These are phyloP conservation scores for Fomitiporia mediterranea DNA, from an alignment of 1,284 basidiomycete species.

Conservation along the genomic window DNA sequence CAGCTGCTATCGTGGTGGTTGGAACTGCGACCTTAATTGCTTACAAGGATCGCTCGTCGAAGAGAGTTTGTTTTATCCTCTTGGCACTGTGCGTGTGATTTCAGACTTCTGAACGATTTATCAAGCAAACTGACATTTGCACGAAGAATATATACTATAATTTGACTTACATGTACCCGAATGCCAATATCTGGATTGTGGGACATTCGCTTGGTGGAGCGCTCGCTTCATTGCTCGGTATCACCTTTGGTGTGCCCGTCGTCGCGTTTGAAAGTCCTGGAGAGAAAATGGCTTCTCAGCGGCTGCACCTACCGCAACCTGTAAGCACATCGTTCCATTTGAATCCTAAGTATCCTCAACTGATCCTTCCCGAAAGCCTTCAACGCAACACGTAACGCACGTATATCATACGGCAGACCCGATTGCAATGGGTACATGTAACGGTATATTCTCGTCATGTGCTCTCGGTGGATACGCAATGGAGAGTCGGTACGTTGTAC, in stretches of 20 bases:
- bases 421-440: constrained; percentile 81
- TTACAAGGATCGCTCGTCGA: constrained; percentile 75
- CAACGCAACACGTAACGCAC: constrained; percentile 71
- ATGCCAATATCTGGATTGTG: constrained; percentile 88
- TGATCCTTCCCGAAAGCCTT: constrained; percentile 42
- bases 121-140: neutral
- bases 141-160: constrained; percentile 88
- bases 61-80: constrained; percentile 87
- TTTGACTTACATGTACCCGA: constrained; percentile 89
- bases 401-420: constrained; percentile 87
- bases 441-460: constrained; percentile 69
- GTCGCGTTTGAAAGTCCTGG: constrained; percentile 92
- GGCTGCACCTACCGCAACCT: constrained; percentile 85
- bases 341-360: too few relatives aligned
- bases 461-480: constrained; percentile 73
- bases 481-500: constrained; percentile 54
- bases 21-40: constrained; percentile 83
- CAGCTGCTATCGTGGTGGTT: constrained; percentile 80
- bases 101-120: neutral
- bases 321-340: constrained; percentile 40
- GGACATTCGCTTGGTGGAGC: constrained; percentile 67
- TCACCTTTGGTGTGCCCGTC: constrained; percentile 89
- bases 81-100: constrained; percentile 60
- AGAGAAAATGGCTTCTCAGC: constrained; percentile 78
- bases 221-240: constrained; percentile 79